Percentiles rank a stretch among this genome's conserved stretches.
These are phyloP conservation scores for Pichia deserticola DNA, from an alignment of 805 yeast species.

Conservation along the genomic window DNA sequence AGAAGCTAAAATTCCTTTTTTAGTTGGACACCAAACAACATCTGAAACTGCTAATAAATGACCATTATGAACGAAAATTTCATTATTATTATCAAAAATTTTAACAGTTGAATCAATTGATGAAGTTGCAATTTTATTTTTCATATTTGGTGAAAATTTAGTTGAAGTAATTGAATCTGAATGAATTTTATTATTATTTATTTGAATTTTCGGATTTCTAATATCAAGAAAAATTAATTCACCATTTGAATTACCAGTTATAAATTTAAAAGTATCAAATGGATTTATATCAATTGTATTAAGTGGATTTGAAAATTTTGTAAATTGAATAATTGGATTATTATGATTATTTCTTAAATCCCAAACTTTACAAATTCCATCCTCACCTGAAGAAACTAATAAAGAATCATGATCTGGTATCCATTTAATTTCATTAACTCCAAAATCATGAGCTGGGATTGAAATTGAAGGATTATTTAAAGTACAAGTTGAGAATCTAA, in stretches of 20 bases:
- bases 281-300: conserved; percentile 58
- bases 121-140: conserved; percentile 54
- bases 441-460: conserved; percentile 32
- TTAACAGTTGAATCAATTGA: conserved; percentile 59
- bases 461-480: conserved; percentile 13
- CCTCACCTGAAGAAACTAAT: conserved; percentile 64
- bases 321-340: background rate
- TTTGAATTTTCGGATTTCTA: conserved; percentile 32
- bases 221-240: conserved; percentile 56
- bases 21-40: conserved; percentile 71
- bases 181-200: conserved; percentile 34
- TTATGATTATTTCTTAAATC: conserved; percentile 40
- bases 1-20: conserved; percentile 62
- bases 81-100: conserved; percentile 42
- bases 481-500: conserved; percentile 6
- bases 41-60: conserved; percentile 86
- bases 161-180: conserved; percentile 52
- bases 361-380: conserved; percentile 39
- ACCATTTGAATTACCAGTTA: conserved; percentile 62
- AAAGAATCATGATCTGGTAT: conserved; percentile 51
- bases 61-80: conserved; percentile 71
- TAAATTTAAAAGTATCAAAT: conserved; percentile 46
- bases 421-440: conserved; percentile 73
- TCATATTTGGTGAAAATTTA: conserved; percentile 62
- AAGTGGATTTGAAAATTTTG: conserved; percentile 19